phyloP scores from a whole-genome alignment of 176 grass and related monocot species.

The Pharus latifolius region DNA sequence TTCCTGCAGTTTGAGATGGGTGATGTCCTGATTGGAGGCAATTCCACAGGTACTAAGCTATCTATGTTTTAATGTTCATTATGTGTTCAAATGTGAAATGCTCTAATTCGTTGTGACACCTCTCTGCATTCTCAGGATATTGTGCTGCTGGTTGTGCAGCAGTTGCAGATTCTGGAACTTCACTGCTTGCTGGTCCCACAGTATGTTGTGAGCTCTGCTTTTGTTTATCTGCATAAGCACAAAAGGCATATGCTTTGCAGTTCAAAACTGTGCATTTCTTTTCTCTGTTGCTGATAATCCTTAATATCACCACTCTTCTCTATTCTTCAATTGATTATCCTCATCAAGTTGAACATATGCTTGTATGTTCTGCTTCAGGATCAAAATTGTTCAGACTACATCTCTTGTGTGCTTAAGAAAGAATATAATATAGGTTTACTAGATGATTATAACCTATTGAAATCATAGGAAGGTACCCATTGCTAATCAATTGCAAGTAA shows the following conservation, averaged over 20 bases:
- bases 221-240: not conserved
- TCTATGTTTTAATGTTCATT: not conserved
- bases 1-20: conserved; percentile 72
- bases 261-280: not conserved
- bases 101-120: conserved; percentile 4
- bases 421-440: no score
- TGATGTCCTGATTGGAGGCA: conserved; percentile 52
- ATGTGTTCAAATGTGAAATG: not conserved
- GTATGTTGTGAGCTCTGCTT: conserved; percentile 32
- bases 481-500: no score
- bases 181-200: conserved; percentile 69
- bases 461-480: no score
- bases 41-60: conserved; percentile 39
- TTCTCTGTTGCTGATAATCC: not conserved
- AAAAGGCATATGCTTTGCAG: not conserved
- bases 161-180: conserved; percentile 90
- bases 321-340: not conserved
- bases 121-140: conserved; percentile 38
- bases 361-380: no score
- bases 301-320: not conserved
- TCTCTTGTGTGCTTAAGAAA: no score
- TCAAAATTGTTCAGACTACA: no score
- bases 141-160: conserved; percentile 57
- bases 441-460: no score
- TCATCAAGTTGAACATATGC: not conserved